Evolutionary conservation across 2,329 filamentous ascomycete genomes (phyloP).

Genomic region (Fusarium sp.): DNA sequence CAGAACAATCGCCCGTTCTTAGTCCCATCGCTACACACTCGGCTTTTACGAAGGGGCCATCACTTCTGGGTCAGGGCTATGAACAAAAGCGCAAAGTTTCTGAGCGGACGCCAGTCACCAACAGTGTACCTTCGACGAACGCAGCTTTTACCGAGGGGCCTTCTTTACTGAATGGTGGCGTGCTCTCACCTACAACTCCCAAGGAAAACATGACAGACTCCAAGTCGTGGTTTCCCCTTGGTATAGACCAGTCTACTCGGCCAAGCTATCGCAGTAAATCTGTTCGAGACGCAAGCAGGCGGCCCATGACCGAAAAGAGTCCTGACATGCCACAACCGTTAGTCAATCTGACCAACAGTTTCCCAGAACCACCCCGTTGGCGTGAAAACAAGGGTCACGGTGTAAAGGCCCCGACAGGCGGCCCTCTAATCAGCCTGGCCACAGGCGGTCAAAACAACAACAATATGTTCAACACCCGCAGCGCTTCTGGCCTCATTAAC

Average conservation of each 20-base stretch:
- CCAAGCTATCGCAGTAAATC: constrained; percentile 49
- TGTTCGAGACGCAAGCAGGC: constrained; percentile 32
- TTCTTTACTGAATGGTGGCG: constrained; percentile 64
- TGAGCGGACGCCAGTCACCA: constrained; percentile 45
- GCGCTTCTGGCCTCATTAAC: constrained; percentile 37
- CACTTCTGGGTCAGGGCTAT: constrained; percentile 64
- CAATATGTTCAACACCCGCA: constrained; percentile 23
- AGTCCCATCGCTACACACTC: constrained; percentile 48
- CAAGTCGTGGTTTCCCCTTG: constrained; percentile 55
- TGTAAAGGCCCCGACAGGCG: constrained; percentile 55
- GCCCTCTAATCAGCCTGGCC: constrained; percentile 62
- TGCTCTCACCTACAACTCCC: constrained; percentile 37
- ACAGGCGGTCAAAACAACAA: constrained; percentile 46
- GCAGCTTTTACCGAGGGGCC: constrained; percentile 67
- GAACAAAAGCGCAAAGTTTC: constrained; percentile 58
- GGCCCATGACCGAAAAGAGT: constrained; percentile 44
- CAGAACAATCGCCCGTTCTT: constrained; percentile 45
- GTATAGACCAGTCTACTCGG: constrained; percentile 52
- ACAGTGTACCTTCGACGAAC: constrained; percentile 46
- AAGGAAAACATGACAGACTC: constrained; percentile 48
- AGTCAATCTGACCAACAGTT: constrained; percentile 72
- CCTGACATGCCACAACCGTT: constrained; percentile 67
- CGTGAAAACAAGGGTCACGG: constrained; percentile 65
- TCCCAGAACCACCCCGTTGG: constrained; percentile 72
- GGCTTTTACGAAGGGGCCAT: constrained; percentile 68